Evolutionary conservation across 805 yeast species (phyloP).

Genomic region (Cyberlindnera petersonii): DNA sequence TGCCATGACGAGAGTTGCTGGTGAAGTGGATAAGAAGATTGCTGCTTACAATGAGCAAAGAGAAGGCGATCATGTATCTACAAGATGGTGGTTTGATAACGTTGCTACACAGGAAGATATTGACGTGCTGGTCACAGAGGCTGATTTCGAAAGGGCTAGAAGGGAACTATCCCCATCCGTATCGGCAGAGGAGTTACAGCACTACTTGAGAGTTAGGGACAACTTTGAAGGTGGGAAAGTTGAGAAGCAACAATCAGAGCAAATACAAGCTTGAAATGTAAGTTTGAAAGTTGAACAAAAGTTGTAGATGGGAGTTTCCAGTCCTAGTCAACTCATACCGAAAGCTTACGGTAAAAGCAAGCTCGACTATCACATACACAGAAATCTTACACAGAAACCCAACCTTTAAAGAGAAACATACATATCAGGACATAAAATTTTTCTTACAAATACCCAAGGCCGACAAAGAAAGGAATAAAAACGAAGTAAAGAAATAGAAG

Average conservation of each 20-base stretch:
- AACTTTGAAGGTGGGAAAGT: conserved; percentile 67
- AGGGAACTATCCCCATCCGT: conserved; percentile 77
- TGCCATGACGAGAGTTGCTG: conserved; percentile 91
- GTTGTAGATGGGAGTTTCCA: too few species aligned
- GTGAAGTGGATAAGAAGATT: conserved; percentile 65
- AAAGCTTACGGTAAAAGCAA: too few species aligned
- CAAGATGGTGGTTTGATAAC: conserved; percentile 90
- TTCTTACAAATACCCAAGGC: too few species aligned
- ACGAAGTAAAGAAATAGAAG: background rate
- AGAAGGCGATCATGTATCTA: conserved; percentile 43
- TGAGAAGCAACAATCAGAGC: background rate
- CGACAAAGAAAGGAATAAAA: too few species aligned
- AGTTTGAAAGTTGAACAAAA: background rate
- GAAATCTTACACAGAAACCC: too few species aligned
- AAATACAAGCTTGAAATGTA: background rate
- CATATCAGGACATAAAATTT: too few species aligned
- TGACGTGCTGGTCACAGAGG: conserved; percentile 60
- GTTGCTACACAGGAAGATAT: conserved; percentile 64
- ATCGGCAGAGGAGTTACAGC: conserved; percentile 79
- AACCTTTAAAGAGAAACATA: too few species aligned
- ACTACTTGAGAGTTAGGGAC: conserved; percentile 73
- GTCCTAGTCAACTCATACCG: too few species aligned
- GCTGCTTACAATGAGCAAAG: conserved; percentile 44
- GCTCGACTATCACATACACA: background rate
- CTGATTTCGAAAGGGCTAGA: conserved; percentile 77